Conservation (phyloP, 768 basidiomycete species). For the Termitomyces heimii region DNA sequence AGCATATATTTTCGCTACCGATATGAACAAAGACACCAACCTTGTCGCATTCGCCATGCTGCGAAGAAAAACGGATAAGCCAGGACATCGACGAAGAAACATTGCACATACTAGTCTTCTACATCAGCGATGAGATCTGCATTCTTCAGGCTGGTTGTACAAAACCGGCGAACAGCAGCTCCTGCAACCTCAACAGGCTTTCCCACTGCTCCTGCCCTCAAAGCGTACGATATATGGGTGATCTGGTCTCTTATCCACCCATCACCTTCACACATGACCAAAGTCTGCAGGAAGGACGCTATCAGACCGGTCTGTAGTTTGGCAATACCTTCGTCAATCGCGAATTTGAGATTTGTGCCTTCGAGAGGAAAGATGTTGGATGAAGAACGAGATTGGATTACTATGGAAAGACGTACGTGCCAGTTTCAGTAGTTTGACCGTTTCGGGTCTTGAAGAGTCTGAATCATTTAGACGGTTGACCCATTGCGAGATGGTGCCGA, state of each 20-base stretch:
- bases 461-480: conserved; percentile 84
- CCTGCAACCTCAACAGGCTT: conserved; percentile 74
- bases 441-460: conserved; percentile 65
- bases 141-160: conserved; percentile 80
- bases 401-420: conserved; percentile 49
- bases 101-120: conserved; percentile 76
- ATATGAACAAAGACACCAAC: conserved; percentile 15
- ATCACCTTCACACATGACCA: conserved; percentile 96
- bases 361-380: neutral
- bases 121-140: conserved; percentile 73
- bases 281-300: conserved; percentile 88
- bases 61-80: neutral
- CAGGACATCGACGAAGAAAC: neutral
- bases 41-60: conserved; percentile 86
- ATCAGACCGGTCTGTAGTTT: conserved; percentile 78
- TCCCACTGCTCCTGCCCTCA: conserved; percentile 60
- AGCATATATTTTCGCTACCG: neutral
- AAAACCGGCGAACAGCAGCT: conserved; percentile 75
- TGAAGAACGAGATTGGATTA: neutral
- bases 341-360: conserved; percentile 82
- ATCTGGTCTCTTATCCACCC: conserved; percentile 75
- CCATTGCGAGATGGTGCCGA: conserved; percentile 89
- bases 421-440: conserved; percentile 67
- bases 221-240: conserved; percentile 58
- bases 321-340: conserved; percentile 86